Conservation (phyloP, 176 grass and related monocot genomes). For the Tuctoria greenei region DNA sequence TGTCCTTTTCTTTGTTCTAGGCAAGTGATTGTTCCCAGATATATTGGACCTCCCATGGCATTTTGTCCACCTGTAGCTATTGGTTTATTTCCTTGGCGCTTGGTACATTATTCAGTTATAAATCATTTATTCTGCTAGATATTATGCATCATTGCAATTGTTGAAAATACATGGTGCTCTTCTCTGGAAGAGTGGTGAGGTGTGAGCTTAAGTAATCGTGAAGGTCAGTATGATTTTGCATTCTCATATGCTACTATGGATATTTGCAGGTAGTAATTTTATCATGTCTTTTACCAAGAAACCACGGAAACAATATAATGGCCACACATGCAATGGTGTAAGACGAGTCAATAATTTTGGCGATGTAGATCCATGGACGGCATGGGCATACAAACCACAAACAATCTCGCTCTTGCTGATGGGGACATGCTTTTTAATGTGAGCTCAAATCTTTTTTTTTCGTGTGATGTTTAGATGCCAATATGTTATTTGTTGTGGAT, state of each 20-base stretch:
- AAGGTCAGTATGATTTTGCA: conserved; percentile 5
- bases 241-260: conserved; percentile 22
- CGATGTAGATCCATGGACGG: conserved; percentile 93
- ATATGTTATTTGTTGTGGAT: not conserved
- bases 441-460: conserved; percentile 16
- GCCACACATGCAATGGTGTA: conserved; percentile 46
- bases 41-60: conserved; percentile 29
- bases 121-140: conserved; percentile 20
- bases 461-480: not conserved
- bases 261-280: conserved; percentile 34
- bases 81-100: not conserved
- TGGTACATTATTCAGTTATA: conserved; percentile 13
- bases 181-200: not conserved
- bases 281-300: conserved; percentile 46
- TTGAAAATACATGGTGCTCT: not conserved
- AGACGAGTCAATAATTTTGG: conserved; percentile 55
- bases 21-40: conserved; percentile 23
- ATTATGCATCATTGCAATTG: not conserved
- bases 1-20: not conserved
- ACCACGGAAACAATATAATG: conserved; percentile 41
- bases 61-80: not conserved
- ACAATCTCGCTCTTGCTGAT: conserved; percentile 77
- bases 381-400: conserved; percentile 90
- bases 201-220: not conserved
- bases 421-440: conserved; percentile 93